Evolutionary conservation across 352 stramenopile genomes (phyloP).

Genomic region (Globisporangium carolinianum): DNA sequence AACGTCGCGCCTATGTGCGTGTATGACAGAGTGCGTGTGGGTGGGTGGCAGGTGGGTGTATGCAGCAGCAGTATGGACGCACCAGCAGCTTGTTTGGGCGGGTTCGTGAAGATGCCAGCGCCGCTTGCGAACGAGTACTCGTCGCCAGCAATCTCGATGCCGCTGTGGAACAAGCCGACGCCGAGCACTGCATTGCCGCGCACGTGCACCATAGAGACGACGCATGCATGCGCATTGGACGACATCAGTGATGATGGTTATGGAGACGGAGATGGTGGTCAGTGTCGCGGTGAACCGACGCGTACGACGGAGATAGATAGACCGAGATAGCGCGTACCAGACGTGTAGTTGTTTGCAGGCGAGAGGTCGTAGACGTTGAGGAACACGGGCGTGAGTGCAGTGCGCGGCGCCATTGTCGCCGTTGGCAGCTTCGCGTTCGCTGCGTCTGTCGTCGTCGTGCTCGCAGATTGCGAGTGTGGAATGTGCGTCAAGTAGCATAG

Average conservation of each 20-base stretch:
- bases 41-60: not conserved
- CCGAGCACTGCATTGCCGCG: conserved; percentile 34
- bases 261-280: too few species aligned
- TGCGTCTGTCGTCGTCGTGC: conserved; percentile 20
- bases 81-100: conserved; percentile 59
- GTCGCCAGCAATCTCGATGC: conserved; percentile 87
- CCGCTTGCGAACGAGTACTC: conserved; percentile 92
- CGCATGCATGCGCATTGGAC: conserved; percentile 1
- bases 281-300: too few species aligned
- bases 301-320: too few species aligned
- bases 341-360: conserved; percentile 86
- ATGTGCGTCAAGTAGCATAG: not conserved
- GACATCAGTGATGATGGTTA: too few species aligned
- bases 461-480: too few species aligned
- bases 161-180: conserved; percentile 90
- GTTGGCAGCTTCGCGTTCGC: not conserved
- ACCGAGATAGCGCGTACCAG: conserved; percentile 27
- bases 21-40: not conserved
- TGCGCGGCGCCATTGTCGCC: conserved; percentile 31
- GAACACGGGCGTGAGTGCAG: conserved; percentile 57
- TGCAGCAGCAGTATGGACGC: conserved; percentile 2
- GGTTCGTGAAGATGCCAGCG: conserved; percentile 84
- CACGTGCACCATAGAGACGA: not conserved
- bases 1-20: conserved; percentile 72
- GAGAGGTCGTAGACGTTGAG: conserved; percentile 93